Conservation (phyloP, 176 grass and related monocot species). For the Thinopyrum elongatum region DNA sequence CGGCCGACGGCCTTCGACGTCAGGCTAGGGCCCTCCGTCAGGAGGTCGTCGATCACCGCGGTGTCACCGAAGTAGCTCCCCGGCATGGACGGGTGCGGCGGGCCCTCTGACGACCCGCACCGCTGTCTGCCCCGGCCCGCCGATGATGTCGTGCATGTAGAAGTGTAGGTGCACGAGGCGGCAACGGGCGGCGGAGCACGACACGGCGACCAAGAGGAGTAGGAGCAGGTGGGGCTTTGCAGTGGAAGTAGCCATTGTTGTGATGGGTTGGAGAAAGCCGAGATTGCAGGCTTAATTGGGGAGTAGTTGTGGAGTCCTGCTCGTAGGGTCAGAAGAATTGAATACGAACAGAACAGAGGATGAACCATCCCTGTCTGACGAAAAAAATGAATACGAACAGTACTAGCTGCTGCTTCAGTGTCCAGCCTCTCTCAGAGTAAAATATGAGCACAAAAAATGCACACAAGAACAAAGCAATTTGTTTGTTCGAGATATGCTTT, state of each 20-base stretch:
- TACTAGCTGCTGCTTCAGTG: background rate
- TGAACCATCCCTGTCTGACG: background rate
- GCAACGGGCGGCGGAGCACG: no score
- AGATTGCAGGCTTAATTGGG: background rate
- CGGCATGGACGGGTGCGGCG: background rate
- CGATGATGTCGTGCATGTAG: conserved; percentile 35
- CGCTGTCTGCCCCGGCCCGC: conserved; percentile 15
- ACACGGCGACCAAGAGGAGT: background rate
- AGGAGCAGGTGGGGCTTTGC: background rate
- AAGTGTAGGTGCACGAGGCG: conserved; percentile 8
- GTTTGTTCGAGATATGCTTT: background rate
- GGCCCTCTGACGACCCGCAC: background rate
- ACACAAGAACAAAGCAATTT: background rate
- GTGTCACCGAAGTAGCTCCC: conserved; percentile 17
- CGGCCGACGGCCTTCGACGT: background rate
- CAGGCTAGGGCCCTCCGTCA: background rate
- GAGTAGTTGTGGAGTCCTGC: background rate
- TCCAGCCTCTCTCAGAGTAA: background rate
- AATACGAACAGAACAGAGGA: background rate
- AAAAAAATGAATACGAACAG: background rate
- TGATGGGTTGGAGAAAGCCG: background rate
- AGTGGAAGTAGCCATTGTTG: background rate
- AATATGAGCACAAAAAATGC: background rate
- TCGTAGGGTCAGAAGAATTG: no score
- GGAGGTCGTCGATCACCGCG: conserved; percentile 2